phyloP scores from a whole-genome alignment of 202 grass and related monocot species.

The Saccharum hybrid region DNA sequence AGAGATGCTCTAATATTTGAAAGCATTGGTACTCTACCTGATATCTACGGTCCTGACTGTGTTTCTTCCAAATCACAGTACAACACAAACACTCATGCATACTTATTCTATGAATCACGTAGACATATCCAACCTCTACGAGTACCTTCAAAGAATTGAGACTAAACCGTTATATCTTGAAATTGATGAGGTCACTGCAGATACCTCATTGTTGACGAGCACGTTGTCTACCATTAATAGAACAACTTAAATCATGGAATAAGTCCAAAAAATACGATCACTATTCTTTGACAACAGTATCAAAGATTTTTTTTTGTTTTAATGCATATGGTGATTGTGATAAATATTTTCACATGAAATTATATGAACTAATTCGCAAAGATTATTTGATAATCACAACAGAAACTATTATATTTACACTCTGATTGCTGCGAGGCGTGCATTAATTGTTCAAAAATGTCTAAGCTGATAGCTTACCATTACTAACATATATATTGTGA shows the following conservation, averaged over 20 bases:
- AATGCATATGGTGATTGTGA: conserved; percentile 4
- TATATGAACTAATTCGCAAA: neutral
- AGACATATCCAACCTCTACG: no score
- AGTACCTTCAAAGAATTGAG: no score
- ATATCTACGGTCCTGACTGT: no score
- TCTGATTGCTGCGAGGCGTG: conserved; percentile 1
- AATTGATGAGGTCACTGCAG: neutral
- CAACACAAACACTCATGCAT: neutral
- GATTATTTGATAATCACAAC: conserved; percentile 11
- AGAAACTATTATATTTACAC: neutral
- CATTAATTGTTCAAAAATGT: neutral
- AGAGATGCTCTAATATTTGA: no score
- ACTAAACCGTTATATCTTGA: neutral
- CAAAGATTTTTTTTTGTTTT: neutral
- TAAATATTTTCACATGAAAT: neutral
- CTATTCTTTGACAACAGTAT: neutral
- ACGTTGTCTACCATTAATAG: neutral
- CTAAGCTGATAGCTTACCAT: neutral
- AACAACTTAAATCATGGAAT: neutral
- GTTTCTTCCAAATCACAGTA: neutral
- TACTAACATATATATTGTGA: no score
- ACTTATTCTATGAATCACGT: neutral
- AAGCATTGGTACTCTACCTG: no score
- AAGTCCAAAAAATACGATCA: neutral
- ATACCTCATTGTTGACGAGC: no score